Evolutionary conservation across 306 rosid genomes (phyloP).

Genomic region (Argentina anserina): DNA sequence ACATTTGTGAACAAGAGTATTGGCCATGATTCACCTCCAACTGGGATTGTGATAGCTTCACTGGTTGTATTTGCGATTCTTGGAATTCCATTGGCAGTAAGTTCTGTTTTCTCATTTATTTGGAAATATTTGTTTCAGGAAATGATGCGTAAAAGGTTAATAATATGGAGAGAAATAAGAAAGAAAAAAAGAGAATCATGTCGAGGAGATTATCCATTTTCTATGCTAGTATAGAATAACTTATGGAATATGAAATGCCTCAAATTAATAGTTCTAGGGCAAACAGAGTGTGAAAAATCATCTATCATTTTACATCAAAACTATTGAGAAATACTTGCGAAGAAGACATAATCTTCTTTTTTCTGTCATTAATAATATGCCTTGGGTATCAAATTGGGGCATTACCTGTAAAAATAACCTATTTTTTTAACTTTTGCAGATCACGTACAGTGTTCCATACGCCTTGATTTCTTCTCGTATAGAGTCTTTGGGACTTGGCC

Average conservation of each 20-base stretch:
- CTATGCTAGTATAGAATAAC: neutral
- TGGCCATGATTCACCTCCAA: constrained; percentile 62
- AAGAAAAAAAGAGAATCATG: neutral
- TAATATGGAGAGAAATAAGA: neutral
- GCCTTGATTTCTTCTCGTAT: constrained; percentile 77
- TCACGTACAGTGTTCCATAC: constrained; percentile 90
- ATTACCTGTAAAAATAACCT: neutral
- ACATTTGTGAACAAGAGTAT: constrained; percentile 60
- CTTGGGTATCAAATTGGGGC: neutral
- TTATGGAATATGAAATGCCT: neutral
- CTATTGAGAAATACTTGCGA: neutral
- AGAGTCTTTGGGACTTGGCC: constrained; percentile 89
- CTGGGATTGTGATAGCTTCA: constrained; percentile 59
- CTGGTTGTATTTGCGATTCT: constrained; percentile 67
- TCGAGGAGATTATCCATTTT: neutral
- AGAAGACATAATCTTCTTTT: neutral
- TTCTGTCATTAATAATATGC: neutral
- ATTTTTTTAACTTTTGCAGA: constrained; percentile 62
- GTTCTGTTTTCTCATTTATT: constrained; percentile 32
- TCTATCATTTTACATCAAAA: neutral
- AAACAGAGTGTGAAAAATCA: neutral
- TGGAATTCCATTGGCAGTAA: constrained; percentile 82
- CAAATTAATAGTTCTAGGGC: neutral
- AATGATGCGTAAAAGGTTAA: neutral
- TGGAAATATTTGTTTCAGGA: neutral